Base-by-base conservation (phyloP, 2,329 filamentous ascomycete species). In the Colletotrichum godetiae region DNA sequence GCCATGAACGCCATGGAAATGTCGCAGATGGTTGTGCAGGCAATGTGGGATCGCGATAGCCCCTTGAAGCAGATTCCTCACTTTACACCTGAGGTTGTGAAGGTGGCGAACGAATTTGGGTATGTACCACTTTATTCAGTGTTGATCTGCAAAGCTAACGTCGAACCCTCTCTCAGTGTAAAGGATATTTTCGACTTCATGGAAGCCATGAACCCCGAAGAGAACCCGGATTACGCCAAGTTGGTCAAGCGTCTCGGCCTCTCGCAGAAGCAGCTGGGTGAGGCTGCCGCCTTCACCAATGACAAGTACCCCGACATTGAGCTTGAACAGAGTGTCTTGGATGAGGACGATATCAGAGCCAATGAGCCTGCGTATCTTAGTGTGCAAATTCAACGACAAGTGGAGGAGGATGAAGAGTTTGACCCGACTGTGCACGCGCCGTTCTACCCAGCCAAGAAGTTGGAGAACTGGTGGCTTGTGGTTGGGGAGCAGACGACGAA, bases 1-100 rank as follows among this genome's bases (percentile, higher is more conserved):
- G 96, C 97, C 73, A 97, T 98, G 92, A 95, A 93, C 78, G 97
- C 97, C 33, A 99, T 99, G 96, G 97, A 99, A 82, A 95, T 99
- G 90, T 97, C 94, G 13, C 97, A 99, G 81, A 99, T 99, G 97
- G 94, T 97, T 66, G 95, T 99, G 3, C 97, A 99, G 84, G 95
- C 93, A 62, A 98, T 98, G 94, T 99, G 97, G 97, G 96, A 99
- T 84, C 93, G 95, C 71, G 97, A 99, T 82, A 97, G 94, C 78
- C 95, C 97, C 52, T 89, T 99, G 77, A 98, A 98, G 86, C 97
- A 99, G 84, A 98, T 99, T 79, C 97, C 97, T 77, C 95, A 98
- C 85, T 98, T 98, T 82, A 91, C 92, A 19, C 90, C 92, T 49
- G 92, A 96, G 74, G 92, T 93, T 63, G 92, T 98, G 77, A 93